Percentiles rank a stretch among this genome's conserved stretches.
Conservation (phyloP, 2,329 filamentous ascomycete genomes). For the Colletotrichum sp. region DNA sequence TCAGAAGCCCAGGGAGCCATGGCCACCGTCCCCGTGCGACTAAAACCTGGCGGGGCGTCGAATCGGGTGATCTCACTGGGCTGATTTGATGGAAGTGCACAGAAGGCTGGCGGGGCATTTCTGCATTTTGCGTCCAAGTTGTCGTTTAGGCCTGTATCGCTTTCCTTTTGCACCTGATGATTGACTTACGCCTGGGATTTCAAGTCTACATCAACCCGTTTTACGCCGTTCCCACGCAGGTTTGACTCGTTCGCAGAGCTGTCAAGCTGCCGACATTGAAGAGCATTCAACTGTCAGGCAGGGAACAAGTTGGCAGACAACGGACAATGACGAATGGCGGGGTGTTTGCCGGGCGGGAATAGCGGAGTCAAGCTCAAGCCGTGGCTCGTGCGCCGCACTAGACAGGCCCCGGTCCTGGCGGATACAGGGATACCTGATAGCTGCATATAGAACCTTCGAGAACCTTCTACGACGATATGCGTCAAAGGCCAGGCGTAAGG, state of each 20-base stretch:
- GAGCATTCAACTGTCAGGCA: background rate
- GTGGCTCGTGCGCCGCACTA: slow-evolving; percentile 8
- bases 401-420: background rate
- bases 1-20: slow-evolving; percentile 13
- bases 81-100: slow-evolving; percentile 17
- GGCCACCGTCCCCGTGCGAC: slow-evolving; percentile 12
- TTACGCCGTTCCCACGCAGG: background rate
- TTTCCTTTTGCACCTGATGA: background rate
- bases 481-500: background rate
- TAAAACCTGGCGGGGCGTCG: slow-evolving; percentile 16
- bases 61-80: slow-evolving; percentile 19
- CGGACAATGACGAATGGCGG: slow-evolving; percentile 21
- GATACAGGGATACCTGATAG: background rate
- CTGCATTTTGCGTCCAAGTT: background rate
- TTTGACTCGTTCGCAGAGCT: background rate
- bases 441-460: slow-evolving; percentile 32
- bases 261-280: background rate
- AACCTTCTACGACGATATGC: slow-evolving; percentile 30
- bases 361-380: slow-evolving; percentile 17
- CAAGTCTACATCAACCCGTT: background rate
- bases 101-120: slow-evolving; percentile 10
- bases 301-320: background rate
- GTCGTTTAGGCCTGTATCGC: background rate
- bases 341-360: slow-evolving; percentile 17
- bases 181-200: background rate